phyloP scores from a whole-genome alignment of 306 rosid genomes.

The Herpetospermum pedunculosum region DNA sequence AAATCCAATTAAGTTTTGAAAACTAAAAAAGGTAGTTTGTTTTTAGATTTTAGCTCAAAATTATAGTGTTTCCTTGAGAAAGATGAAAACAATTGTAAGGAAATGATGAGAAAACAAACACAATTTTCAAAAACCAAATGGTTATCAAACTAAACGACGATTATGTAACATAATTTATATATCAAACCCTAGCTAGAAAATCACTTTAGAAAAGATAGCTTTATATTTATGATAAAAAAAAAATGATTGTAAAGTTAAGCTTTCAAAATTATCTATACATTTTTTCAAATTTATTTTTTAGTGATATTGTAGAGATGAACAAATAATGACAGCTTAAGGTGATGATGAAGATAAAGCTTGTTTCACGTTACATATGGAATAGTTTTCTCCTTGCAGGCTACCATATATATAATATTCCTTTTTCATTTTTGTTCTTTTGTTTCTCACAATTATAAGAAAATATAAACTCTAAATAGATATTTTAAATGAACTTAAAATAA shows the following conservation, averaged over 20 bases:
- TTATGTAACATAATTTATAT: too few relatives aligned
- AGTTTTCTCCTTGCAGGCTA: not conserved
- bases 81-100: too few relatives aligned
- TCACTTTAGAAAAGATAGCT: not conserved
- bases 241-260: not conserved
- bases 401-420: slow-evolving; percentile 6
- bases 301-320: not conserved
- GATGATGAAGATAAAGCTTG: not conserved
- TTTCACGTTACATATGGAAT: not conserved
- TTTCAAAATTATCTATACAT: not conserved
- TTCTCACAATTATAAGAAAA: not conserved
- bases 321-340: slow-evolving; percentile 3
- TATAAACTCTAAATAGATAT: not conserved
- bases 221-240: not conserved
- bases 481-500: not conserved
- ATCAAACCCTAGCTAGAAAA: not conserved
- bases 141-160: too few relatives aligned
- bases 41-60: too few relatives aligned
- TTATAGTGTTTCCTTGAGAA: too few relatives aligned
- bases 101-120: too few relatives aligned
- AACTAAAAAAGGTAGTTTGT: too few relatives aligned
- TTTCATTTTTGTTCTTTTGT: not conserved
- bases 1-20: too few relatives aligned
- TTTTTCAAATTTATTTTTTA: not conserved
- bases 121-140: too few relatives aligned